Percentiles rank a stretch among this genome's conserved stretches.
phyloP scores from a whole-genome alignment of 2,329 filamentous ascomycete genomes.

The Cladosporium oxysporum region DNA sequence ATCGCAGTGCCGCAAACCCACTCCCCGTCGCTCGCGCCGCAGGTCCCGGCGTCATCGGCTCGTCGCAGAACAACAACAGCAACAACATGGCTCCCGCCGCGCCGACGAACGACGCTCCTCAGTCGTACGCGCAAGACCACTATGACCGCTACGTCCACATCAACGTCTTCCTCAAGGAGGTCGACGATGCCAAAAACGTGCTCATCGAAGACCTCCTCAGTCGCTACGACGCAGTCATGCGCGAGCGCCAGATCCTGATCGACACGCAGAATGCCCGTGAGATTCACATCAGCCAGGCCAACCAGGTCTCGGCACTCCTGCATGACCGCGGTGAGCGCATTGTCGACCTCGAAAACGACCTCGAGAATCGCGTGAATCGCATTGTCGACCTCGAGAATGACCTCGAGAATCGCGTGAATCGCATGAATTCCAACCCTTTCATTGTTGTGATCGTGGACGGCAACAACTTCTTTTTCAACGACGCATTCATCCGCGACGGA shows the following conservation, averaged over 20 bases:
- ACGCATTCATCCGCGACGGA: constrained; percentile 31
- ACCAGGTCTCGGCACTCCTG: constrained; percentile 22
- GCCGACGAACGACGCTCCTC: neutral
- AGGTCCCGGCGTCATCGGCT: neutral
- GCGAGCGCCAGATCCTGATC: constrained; percentile 35
- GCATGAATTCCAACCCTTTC: constrained; percentile 55
- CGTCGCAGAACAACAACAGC: neutral
- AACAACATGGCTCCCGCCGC: neutral
- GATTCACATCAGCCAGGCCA: constrained; percentile 2
- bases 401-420: neutral
- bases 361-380: neutral
- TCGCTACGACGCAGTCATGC: constrained; percentile 42
- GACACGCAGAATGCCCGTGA: constrained; percentile 33
- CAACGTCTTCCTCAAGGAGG: constrained; percentile 34
- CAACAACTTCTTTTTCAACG: constrained; percentile 55
- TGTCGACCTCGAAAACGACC: no score
- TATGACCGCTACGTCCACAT: constrained; percentile 39
- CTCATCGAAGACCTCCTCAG: constrained; percentile 44
- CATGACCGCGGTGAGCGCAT: constrained; percentile 29
- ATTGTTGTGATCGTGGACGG: constrained; percentile 63
- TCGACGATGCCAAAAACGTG: constrained; percentile 36
- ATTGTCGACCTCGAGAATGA: neutral
- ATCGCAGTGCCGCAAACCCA: neutral
- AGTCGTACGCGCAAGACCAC: constrained; percentile 24
- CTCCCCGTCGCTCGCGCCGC: neutral